Conservation (phyloP, 2,329 filamentous ascomycete species). For the Gaeumannomyces sp. region DNA sequence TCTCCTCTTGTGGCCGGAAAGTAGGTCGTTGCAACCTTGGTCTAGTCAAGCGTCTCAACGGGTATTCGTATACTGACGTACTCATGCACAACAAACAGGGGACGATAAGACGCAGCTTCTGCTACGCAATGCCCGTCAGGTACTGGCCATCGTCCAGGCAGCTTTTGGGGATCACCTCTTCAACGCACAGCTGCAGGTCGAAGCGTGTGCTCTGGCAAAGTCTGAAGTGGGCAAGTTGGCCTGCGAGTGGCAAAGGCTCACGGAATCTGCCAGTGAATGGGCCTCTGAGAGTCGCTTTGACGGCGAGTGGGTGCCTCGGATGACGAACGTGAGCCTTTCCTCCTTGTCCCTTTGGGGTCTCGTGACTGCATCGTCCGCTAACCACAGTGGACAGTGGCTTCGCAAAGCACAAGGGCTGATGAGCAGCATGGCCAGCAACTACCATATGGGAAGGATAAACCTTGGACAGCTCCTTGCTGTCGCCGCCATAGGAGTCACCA, state of each 20-base stretch:
- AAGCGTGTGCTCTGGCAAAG: constrained; percentile 28
- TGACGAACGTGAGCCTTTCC: constrained; percentile 31
- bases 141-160: constrained; percentile 68
- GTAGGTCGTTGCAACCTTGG: constrained; percentile 31
- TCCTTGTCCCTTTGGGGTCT: background rate
- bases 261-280: constrained; percentile 11
- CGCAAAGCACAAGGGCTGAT: constrained; percentile 69
- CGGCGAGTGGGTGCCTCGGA: constrained; percentile 35
- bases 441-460: constrained; percentile 62
- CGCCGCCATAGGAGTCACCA: constrained; percentile 32
- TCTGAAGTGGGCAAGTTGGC: constrained; percentile 52
- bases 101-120: constrained; percentile 59
- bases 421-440: constrained; percentile 89
- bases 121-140: constrained; percentile 72
- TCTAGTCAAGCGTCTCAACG: background rate
- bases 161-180: constrained; percentile 54
- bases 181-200: constrained; percentile 20
- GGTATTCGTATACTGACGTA: background rate
- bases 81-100: constrained; percentile 26
- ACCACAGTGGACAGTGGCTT: constrained; percentile 49
- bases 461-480: constrained; percentile 36
- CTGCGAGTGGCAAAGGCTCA: constrained; percentile 58
- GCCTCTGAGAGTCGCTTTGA: constrained; percentile 22
- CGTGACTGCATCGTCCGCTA: constrained; percentile 12
- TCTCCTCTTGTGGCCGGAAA: constrained; percentile 65